Conservation (phyloP, 208 protist genomes). For the Sergeia podlipaevii region DNA sequence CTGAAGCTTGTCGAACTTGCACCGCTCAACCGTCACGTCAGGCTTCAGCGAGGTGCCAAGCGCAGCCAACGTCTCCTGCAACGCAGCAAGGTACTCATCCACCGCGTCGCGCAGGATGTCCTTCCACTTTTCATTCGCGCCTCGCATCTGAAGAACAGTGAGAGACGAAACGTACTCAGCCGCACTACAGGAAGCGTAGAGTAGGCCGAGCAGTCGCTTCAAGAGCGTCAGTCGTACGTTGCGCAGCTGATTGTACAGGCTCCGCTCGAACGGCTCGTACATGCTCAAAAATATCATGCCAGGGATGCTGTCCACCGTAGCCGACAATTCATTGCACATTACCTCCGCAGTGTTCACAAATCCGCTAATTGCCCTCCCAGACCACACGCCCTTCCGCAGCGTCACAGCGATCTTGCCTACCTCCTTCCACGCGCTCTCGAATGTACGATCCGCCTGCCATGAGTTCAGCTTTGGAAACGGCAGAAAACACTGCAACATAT, state of each 20-base stretch:
- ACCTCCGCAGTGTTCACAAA: constrained; percentile 19
- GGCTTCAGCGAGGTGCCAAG: constrained; percentile 27
- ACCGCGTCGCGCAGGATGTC: constrained; percentile 21
- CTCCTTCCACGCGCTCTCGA: constrained; percentile 23
- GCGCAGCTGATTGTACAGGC: constrained; percentile 35
- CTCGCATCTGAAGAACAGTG: constrained; percentile 17
- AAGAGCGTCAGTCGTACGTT: constrained; percentile 36
- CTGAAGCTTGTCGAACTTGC: constrained; percentile 27
- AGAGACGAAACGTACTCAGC: constrained; percentile 19
- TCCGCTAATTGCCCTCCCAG: constrained; percentile 20
- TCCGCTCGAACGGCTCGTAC: constrained; percentile 43
- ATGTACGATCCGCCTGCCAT: constrained; percentile 17
- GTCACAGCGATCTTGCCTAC: constrained; percentile 22
- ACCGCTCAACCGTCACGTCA: constrained; percentile 11
- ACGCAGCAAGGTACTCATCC: constrained; percentile 25
- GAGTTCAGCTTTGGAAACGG: constrained; percentile 36
- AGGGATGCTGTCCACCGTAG: constrained; percentile 16
- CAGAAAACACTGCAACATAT: constrained; percentile 28
- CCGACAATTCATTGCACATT: constrained; percentile 30
- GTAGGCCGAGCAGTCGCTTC: constrained; percentile 26
- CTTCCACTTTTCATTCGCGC: constrained; percentile 12
- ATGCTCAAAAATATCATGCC: constrained; percentile 22
- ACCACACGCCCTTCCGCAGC: constrained; percentile 32
- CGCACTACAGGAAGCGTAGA: constrained; percentile 32
- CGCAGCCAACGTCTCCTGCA: constrained; percentile 16